These are phyloP conservation scores for Acrasis kona DNA, from an alignment of 78 protist species.

Conservation along the genomic window DNA sequence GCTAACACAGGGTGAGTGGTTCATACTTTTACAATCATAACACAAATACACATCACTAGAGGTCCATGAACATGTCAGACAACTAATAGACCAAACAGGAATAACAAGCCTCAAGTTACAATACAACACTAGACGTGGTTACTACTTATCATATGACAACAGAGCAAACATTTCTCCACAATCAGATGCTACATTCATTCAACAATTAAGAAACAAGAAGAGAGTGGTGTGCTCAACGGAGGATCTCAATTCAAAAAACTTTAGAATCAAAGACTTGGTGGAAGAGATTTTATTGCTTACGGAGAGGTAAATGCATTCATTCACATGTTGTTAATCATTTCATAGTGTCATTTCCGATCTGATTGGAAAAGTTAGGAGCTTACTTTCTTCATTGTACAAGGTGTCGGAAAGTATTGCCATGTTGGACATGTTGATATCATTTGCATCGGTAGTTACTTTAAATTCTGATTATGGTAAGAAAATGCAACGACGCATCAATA, in stretches of 20 bases:
- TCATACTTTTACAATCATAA: too few relatives aligned
- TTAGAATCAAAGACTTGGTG: neutral
- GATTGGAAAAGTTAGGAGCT: neutral
- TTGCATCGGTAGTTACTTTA: neutral
- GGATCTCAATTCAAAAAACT: neutral
- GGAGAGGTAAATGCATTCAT: neutral
- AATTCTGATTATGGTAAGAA: neutral
- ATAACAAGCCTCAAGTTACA: neutral
- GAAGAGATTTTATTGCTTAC: conserved; percentile 1
- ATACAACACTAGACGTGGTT: neutral
- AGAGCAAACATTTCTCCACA: neutral
- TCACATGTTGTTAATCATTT: neutral
- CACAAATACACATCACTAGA: neutral
- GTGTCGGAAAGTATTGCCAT: conserved; percentile 8
- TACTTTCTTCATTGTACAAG: neutral
- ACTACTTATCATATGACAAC: neutral
- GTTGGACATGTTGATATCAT: conserved; percentile 14
- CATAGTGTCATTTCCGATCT: neutral
- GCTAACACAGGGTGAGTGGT: neutral
- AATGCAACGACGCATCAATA: too few relatives aligned
- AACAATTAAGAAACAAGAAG: neutral
- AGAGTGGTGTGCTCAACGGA: neutral
- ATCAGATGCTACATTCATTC: neutral
- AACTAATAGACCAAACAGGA: neutral
- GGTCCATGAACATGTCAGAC: neutral